A percentile compares a stretch with the other conserved stretches of the same genome.
Conservation (phyloP, 108 stramenopile genomes). For the Conticribra guillardii region DNA sequence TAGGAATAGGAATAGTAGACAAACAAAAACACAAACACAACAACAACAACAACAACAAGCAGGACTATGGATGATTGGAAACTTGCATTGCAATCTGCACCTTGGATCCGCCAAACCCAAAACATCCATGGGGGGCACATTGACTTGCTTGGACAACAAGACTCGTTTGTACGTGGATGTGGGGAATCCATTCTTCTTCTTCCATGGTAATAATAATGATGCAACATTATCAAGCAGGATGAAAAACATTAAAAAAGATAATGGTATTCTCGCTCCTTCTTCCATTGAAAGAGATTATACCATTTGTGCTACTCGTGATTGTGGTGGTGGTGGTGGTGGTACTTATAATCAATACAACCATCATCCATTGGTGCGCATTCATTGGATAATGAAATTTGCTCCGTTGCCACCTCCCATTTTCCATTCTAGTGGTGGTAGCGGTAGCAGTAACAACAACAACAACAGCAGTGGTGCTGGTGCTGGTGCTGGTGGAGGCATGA, state of each 20-base stretch:
- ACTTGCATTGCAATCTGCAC: constrained; percentile 25
- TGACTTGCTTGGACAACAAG: constrained; percentile 29
- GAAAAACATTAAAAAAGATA: too few species aligned
- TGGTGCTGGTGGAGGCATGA: too few species aligned
- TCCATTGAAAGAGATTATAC: constrained; percentile 10
- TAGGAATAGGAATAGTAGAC: too few species aligned
- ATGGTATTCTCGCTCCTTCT: constrained; percentile 1
- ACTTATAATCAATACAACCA: too few species aligned
- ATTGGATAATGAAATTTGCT: constrained; percentile 7
- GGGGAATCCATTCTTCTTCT: background rate
- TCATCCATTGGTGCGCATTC: constrained; percentile 13
- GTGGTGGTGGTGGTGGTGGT: background rate
- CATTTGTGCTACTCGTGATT: constrained; percentile 16
- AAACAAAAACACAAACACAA: background rate
- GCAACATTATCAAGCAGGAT: too few species aligned
- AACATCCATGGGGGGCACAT: constrained; percentile 16
- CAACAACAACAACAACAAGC: too few species aligned
- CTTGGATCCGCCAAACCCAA: constrained; percentile 19
- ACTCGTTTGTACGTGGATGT: constrained; percentile 21
- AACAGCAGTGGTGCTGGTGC: too few species aligned
- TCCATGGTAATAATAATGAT: background rate
- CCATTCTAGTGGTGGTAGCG: background rate
- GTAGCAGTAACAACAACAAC: too few species aligned
- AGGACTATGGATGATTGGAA: constrained; percentile 13
- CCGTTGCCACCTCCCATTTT: background rate